phyloP scores from a whole-genome alignment of 129 eudicot genomes.

The Flaveria ramosissima region DNA sequence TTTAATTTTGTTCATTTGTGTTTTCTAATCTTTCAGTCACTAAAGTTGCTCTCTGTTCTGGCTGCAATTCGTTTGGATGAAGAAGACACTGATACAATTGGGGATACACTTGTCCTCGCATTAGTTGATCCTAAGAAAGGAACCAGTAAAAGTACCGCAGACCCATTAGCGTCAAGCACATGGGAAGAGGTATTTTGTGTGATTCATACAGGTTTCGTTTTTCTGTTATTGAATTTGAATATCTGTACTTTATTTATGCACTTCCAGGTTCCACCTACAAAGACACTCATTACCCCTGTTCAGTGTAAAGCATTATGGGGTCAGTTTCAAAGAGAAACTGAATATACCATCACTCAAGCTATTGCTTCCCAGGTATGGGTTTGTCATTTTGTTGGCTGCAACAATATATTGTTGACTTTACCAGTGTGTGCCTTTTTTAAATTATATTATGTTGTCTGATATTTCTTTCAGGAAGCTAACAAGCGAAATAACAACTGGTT shows the following conservation, averaged over 20 bases:
- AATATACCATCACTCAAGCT: slow-evolving; percentile 94
- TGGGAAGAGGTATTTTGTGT: slow-evolving; percentile 71
- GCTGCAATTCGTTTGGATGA: slow-evolving; percentile 89
- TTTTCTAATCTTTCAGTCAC: slow-evolving; percentile 47
- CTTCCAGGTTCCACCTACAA: slow-evolving; percentile 74
- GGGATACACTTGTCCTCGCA: slow-evolving; percentile 68
- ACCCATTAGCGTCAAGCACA: slow-evolving; percentile 93
- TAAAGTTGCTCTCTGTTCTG: slow-evolving; percentile 78
- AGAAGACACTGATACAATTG: slow-evolving; percentile 57
- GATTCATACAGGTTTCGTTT: neutral
- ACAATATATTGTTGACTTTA: neutral
- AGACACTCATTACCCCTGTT: slow-evolving; percentile 87
- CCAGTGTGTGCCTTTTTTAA: neutral
- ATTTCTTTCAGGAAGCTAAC: slow-evolving; percentile 86
- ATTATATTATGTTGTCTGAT: neutral
- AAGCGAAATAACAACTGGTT: slow-evolving; percentile 91
- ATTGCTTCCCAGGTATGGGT: slow-evolving; percentile 71
- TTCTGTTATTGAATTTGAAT: neutral
- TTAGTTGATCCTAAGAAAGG: slow-evolving; percentile 58
- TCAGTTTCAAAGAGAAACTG: slow-evolving; percentile 89
- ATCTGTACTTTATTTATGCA: slow-evolving; percentile 1
- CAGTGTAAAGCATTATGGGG: slow-evolving; percentile 95
- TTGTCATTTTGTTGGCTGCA: slow-evolving; percentile 10
- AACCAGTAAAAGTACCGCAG: slow-evolving; percentile 51
- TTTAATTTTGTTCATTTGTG: slow-evolving; percentile 4